Evolutionary conservation across 176 grass and related monocot genomes (phyloP), one percentile per base, ranked within the genome.

Genomic region (Aegilops sharonensis): DNA sequence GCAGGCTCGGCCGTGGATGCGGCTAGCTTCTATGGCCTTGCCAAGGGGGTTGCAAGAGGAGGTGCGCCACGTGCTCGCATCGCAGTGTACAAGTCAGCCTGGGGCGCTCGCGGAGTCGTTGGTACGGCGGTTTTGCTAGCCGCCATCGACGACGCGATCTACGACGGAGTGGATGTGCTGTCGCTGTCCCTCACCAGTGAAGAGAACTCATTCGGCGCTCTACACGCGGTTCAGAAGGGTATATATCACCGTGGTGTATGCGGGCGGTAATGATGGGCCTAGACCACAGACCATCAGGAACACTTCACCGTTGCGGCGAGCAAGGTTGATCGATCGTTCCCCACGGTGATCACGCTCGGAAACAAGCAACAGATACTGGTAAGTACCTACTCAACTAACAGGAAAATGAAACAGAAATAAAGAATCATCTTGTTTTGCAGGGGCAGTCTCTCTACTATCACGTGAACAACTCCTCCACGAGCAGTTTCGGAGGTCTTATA

Each of bases 201-300:
- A 27, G 80, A 78, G 74, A 70, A 83, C 37, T 83, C 74, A 0
- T 88, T 88, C 14, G 87, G 73, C 0, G 81, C 73, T 2, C 50
- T 88, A 5, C 87, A 83, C 14, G 87, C 87, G 1, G 80, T 88
- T 10, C 80, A 84, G 37, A 88, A 79, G 52, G 87, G 81, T 27
- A 27, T 27, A 0, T 9, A 72, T 84, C 54, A 30, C 74, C 4
- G 87, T 88, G 9, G 81, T 84, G 64, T 84, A 88, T 11, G 64
- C 29, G 0, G 87, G 50, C 0, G 64, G 21, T 10, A 83, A 88
- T 21, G 0, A 0, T 0, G 73, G 87, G 0, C 81, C 87, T 12
- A 1, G 2, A 3, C 65, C 73, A 4, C 74, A 72, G 14, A 0
- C 23, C 0, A 2, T 88, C 0, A 0, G 0, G 11, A 88, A 88